Evolutionary conservation across 495 filamentous ascomycete species (phyloP), one percentile per base, ranked within the genome.

Genomic region (Aspergillus homomorphus): DNA sequence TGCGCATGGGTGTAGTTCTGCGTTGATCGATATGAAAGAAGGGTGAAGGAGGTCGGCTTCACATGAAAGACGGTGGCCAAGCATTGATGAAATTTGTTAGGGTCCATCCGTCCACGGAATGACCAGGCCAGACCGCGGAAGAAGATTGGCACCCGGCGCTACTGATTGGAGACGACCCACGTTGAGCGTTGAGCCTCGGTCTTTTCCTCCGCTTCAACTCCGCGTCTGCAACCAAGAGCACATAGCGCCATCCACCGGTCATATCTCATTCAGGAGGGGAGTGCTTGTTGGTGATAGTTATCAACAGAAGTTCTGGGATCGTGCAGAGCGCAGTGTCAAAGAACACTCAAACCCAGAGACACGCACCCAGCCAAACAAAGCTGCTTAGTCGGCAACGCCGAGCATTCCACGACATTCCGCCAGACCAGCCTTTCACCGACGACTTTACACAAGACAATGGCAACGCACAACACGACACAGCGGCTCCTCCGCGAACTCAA

Each of bases 401-500:
- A 49, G 16, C 22, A 23, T 28, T 28, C 48, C 24, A 33, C 42
- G 26, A 55, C 48, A 60, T 63, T 63, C 56, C 48, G 57, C 33
- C 33, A 38, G 4, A 9, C 33, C 33, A 38, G 33, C 33, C 33
- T 10, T 12, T 12, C 8, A 12, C 33, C 33, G 15, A 12, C 33
- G 2, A 38, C 2, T 2, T 12, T 38, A 12, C 33, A 38, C 33
- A 38, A 21, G 28, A 45, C 46, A 33, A 74, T 71, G 70, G 65
- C 72, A 16, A 57, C 67, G 23, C 45, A 55, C 23, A 60, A 59
- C 54, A 75, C 78, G 10, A 78, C 80, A 6, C 85, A 88, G 66
- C 80, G 87, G 15, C 80, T 90, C 57, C 77, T 88, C 64, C 78
- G 80, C 64, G 87, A 90, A 69, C 78, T 90, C 56, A 79, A 84